phyloP scores from a whole-genome alignment of 1,284 basidiomycete species.

The Agroathelia rolfsii region DNA sequence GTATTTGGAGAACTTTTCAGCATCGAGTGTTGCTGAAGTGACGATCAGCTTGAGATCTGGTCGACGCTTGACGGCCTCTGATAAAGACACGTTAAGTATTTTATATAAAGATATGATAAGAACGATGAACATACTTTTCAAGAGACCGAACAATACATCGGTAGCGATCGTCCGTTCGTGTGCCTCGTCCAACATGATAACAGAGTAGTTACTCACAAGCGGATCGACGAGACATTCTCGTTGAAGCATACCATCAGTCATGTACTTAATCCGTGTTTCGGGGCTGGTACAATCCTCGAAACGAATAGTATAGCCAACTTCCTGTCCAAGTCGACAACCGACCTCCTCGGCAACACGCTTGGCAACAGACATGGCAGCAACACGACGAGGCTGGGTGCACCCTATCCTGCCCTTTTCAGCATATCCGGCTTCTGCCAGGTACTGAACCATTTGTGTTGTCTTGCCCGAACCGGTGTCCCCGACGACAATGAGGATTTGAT shows the following conservation, averaged over 20 bases:
- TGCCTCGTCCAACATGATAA: conserved; percentile 95
- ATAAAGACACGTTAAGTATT: too few relatives aligned
- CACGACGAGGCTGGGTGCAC: conserved; percentile 94
- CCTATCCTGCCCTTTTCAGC: conserved; percentile 83
- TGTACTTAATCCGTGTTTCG: conserved; percentile 94
- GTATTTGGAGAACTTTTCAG: conserved; percentile 94
- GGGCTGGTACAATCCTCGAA: conserved; percentile 94
- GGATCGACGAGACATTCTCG: conserved; percentile 94
- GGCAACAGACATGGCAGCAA: conserved; percentile 97
- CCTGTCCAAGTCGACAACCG: conserved; percentile 77
- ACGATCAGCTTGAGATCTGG: conserved; percentile 94
- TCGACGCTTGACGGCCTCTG: conserved; percentile 84
- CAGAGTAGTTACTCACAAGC: conserved; percentile 89
- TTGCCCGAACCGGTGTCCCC: conserved; percentile 96
- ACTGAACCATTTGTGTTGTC: conserved; percentile 88
- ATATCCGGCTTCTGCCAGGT: conserved; percentile 94
- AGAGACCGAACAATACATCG: conserved; percentile 92
- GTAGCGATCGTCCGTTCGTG: conserved; percentile 95
- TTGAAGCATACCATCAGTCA: conserved; percentile 96
- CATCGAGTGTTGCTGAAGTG: conserved; percentile 98
- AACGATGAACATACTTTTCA: conserved; percentile 71
- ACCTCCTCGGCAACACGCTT: conserved; percentile 94
- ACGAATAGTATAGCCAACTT: conserved; percentile 94
- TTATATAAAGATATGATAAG: conserved; percentile 23
- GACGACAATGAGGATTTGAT: conserved; percentile 90